A percentile compares a stretch with the other conserved stretches of the same genome.
Conservation (phyloP, 2,329 filamentous ascomycete species). For the Fusarium sp. region DNA sequence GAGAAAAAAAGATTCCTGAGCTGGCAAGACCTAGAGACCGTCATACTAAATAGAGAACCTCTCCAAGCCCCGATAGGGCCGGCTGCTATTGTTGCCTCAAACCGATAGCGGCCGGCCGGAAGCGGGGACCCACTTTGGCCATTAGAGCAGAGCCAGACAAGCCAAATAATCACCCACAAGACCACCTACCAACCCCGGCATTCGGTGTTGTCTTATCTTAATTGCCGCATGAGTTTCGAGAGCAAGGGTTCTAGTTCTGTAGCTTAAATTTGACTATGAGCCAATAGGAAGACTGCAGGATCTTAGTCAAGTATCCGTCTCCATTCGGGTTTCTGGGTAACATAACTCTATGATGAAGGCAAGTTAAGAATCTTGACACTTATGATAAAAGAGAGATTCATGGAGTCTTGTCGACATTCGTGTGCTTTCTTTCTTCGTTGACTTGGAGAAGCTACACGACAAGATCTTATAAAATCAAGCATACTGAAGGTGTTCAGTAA, state of each 20-base stretch:
- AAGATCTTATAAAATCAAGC: too few relatives aligned
- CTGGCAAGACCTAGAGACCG: slow-evolving; percentile 20
- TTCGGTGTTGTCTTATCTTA: slow-evolving; percentile 17
- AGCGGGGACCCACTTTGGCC: slow-evolving; percentile 27
- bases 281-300: background rate
- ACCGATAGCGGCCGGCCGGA: slow-evolving; percentile 39
- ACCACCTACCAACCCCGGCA: slow-evolving; percentile 14
- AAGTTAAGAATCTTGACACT: background rate
- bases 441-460: background rate
- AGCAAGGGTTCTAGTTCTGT: background rate
- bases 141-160: slow-evolving; percentile 12
- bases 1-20: slow-evolving; percentile 12
- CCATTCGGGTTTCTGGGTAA: background rate
- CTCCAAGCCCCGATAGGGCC: slow-evolving; percentile 36
- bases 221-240: slow-evolving; percentile 8
- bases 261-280: slow-evolving; percentile 4
- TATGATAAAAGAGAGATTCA: background rate
- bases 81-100: slow-evolving; percentile 33
- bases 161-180: slow-evolving; percentile 6
- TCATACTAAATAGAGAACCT: slow-evolving; percentile 21
- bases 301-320: background rate
- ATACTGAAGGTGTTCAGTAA: background rate
- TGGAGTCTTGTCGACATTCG: background rate
- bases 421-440: background rate
- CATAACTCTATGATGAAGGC: background rate